phyloP scores from a whole-genome alignment of 2,329 filamentous ascomycete species.

The Fusarium buharicum region DNA sequence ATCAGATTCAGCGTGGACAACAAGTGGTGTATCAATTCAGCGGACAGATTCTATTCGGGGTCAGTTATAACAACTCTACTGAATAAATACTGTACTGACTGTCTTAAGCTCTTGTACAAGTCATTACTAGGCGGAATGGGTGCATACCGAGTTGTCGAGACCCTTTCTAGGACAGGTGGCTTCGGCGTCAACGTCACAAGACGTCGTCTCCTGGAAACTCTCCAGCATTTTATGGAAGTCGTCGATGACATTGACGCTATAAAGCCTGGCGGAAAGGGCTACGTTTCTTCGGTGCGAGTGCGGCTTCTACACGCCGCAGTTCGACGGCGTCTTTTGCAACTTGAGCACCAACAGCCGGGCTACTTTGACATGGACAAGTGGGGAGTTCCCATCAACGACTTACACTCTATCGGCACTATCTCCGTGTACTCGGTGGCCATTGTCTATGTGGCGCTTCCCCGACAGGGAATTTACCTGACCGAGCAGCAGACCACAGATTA shows the following conservation, averaged over 20 bases:
- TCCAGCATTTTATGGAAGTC: conserved; percentile 79
- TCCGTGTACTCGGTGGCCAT: conserved; percentile 74
- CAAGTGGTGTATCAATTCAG: conserved; percentile 82
- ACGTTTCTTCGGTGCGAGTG: conserved; percentile 70
- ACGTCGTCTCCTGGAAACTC: conserved; percentile 73
- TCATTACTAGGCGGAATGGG: conserved; percentile 77
- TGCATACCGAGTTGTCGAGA: conserved; percentile 77
- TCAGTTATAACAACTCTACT: conserved; percentile 42
- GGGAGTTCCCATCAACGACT: conserved; percentile 77
- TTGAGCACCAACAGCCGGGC: conserved; percentile 62
- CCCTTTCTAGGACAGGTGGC: conserved; percentile 77
- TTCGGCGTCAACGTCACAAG: conserved; percentile 75
- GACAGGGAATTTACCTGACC: conserved; percentile 75
- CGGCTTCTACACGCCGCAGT: conserved; percentile 73
- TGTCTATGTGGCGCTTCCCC: conserved; percentile 74
- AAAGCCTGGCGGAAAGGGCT: conserved; percentile 71
- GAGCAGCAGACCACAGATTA: conserved; percentile 74
- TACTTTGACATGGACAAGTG: conserved; percentile 69
- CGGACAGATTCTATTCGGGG: conserved; percentile 70
- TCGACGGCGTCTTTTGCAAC: conserved; percentile 68
- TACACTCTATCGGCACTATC: conserved; percentile 79
- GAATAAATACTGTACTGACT: not conserved
- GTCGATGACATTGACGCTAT: conserved; percentile 72
- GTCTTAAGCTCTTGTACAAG: conserved; percentile 65
- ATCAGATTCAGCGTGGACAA: conserved; percentile 77